phyloP scores from a whole-genome alignment of 441 rosid genomes.

The Hypseocharis bilobata region DNA sequence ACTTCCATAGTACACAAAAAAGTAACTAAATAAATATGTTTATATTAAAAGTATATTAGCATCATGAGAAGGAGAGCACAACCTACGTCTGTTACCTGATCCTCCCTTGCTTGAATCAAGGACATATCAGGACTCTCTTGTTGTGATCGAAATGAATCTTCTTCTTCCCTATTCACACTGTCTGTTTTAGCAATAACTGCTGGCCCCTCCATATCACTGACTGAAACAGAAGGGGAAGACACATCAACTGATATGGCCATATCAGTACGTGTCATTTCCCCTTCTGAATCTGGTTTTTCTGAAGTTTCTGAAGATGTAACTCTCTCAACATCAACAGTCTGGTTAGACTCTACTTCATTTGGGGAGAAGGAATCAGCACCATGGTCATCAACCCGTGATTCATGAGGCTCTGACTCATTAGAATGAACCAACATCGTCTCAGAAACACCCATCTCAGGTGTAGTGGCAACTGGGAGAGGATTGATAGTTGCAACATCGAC shows the following conservation, averaged over 20 bases:
- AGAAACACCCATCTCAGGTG: constrained; percentile 24
- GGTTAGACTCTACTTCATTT: constrained; percentile 27
- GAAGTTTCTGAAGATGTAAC: constrained; percentile 20
- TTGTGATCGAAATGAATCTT: constrained; percentile 29
- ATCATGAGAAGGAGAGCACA: constrained; percentile 53
- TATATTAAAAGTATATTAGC: constrained; percentile 20
- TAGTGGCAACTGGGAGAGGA: constrained; percentile 25
- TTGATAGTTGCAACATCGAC: constrained; percentile 31
- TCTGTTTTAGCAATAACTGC: constrained; percentile 29
- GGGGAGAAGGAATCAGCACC: constrained; percentile 25
- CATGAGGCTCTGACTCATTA: constrained; percentile 24
- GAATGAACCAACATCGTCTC: constrained; percentile 20
- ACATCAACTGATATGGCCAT: constrained; percentile 18
- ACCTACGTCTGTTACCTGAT: constrained; percentile 87
- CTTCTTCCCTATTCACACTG: constrained; percentile 26
- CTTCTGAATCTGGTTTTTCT: constrained; percentile 30
- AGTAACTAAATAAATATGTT: background rate
- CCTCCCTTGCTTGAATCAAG: constrained; percentile 43
- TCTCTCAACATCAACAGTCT: constrained; percentile 26
- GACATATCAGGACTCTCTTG: constrained; percentile 40
- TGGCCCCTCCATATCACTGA: constrained; percentile 23
- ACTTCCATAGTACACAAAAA: constrained; percentile 15
- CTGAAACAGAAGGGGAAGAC: constrained; percentile 17
- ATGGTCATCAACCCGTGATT: constrained; percentile 24
- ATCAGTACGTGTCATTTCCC: constrained; percentile 29